Conservation (phyloP, 306 rosid species). For the Astragalus membranaceus region DNA sequence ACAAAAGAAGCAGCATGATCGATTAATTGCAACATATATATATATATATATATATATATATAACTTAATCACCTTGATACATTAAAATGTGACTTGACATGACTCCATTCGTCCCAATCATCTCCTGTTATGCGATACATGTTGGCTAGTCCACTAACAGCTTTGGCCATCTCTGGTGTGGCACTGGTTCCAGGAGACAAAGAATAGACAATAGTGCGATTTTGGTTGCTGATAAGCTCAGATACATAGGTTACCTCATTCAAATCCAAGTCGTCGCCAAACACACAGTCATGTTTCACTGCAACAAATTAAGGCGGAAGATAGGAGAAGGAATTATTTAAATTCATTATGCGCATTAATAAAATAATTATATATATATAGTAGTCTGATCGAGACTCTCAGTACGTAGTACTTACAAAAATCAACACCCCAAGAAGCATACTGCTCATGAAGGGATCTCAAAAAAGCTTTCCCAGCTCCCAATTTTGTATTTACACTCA, state of each 20-base stretch:
- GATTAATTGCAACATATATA: neutral
- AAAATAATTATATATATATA: too few relatives aligned
- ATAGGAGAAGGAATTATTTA: neutral
- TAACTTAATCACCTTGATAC: constrained; percentile 54
- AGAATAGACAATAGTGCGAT: constrained; percentile 67
- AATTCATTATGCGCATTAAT: too few relatives aligned
- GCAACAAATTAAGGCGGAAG: constrained; percentile 21
- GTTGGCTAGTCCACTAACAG: constrained; percentile 62
- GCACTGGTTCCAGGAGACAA: constrained; percentile 83
- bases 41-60: neutral
- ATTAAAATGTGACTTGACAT: constrained; percentile 66
- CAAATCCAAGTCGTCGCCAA: constrained; percentile 87
- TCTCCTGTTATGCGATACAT: constrained; percentile 93
- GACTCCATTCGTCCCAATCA: constrained; percentile 86
- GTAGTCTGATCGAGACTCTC: too few relatives aligned
- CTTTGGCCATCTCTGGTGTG: constrained; percentile 76
- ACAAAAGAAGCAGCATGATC: neutral
- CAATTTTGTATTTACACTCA: constrained; percentile 71
- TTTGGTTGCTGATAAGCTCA: constrained; percentile 60
- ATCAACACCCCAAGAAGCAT: constrained; percentile 94
- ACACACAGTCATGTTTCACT: constrained; percentile 97
- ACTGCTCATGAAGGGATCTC: constrained; percentile 76
- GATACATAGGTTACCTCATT: constrained; percentile 41
- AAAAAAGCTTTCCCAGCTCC: constrained; percentile 91
- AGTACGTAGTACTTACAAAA: constrained; percentile 66